Conservation (phyloP, 2,329 filamentous ascomycete genomes). For the Fusarium dimerum region DNA sequence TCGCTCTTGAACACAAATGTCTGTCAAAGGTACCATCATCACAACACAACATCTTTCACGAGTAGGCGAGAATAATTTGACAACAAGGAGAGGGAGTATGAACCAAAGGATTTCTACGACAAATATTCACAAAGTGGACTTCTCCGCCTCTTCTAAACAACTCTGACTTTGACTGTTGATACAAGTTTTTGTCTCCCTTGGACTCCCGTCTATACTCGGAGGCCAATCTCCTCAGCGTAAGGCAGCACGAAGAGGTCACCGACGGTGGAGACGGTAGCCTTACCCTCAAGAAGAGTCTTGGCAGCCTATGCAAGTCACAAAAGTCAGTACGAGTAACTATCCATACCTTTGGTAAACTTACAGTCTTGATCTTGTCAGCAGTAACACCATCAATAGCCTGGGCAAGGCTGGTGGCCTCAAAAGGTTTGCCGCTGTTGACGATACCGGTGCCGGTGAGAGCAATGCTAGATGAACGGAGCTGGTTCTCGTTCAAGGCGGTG, state of each 20-base stretch:
- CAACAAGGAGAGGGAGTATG: slow-evolving; percentile 16
- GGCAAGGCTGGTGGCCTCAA: slow-evolving; percentile 78
- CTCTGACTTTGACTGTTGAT: slow-evolving; percentile 46
- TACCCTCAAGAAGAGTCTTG: slow-evolving; percentile 83
- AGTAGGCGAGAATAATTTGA: background rate
- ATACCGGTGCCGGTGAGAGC: slow-evolving; percentile 84
- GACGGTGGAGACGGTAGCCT: slow-evolving; percentile 85
- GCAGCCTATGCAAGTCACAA: slow-evolving; percentile 62
- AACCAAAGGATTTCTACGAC: slow-evolving; percentile 44
- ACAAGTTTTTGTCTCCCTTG: slow-evolving; percentile 40
- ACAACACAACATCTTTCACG: no score
- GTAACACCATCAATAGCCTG: slow-evolving; percentile 80
- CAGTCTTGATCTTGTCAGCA: slow-evolving; percentile 80
- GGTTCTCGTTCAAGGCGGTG: slow-evolving; percentile 78
- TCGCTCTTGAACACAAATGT: no score
- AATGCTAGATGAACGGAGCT: slow-evolving; percentile 75
- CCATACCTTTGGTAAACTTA: slow-evolving; percentile 51
- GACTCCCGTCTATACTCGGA: slow-evolving; percentile 75
- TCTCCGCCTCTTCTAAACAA: slow-evolving; percentile 40
- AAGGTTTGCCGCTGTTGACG: slow-evolving; percentile 77
- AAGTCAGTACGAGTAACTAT: slow-evolving; percentile 26
- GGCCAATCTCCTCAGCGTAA: slow-evolving; percentile 89
- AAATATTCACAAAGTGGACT: slow-evolving; percentile 47
- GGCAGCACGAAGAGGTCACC: slow-evolving; percentile 91
- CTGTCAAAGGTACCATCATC: no score